These are phyloP conservation scores for Globisporangium rhizosaccharum DNA, from an alignment of 352 stramenopile species.

Conservation along the genomic window DNA sequence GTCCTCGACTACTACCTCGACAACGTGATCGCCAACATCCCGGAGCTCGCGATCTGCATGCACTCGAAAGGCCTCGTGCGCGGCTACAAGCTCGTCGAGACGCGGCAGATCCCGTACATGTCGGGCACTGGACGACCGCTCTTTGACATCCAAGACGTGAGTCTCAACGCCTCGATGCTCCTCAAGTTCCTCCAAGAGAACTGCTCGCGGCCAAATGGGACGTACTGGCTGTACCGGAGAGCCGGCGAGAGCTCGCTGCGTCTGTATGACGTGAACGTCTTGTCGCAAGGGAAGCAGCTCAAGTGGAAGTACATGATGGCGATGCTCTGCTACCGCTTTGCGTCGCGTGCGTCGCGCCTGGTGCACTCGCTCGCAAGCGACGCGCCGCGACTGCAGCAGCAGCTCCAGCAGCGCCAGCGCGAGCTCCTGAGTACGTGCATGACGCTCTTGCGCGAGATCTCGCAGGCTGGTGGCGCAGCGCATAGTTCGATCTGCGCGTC, in stretches of 20 bases:
- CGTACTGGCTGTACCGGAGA: conserved; percentile 80
- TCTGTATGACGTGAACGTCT: conserved; percentile 78
- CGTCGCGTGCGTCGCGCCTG: conserved; percentile 59
- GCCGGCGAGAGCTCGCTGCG: conserved; percentile 74
- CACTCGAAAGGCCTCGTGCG: conserved; percentile 81
- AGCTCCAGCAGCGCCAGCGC: conserved; percentile 67
- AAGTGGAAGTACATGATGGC: conserved; percentile 92
- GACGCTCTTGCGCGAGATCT: conserved; percentile 66
- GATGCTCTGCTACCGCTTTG: conserved; percentile 86
- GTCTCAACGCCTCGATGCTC: conserved; percentile 82
- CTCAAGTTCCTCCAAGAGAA: conserved; percentile 86
- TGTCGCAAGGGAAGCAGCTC: conserved; percentile 77
- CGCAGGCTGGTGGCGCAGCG: conserved; percentile 41
- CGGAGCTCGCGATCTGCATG: conserved; percentile 82
- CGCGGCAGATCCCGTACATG: conserved; percentile 78
- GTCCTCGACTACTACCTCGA: conserved; percentile 86
- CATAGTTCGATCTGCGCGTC: conserved; percentile 78
- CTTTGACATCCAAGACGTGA: conserved; percentile 84
- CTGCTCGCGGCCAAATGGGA: conserved; percentile 74
- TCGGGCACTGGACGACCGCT: conserved; percentile 47
- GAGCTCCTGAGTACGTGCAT: conserved; percentile 76
- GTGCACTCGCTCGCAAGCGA: conserved; percentile 53
- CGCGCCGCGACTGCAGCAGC: conserved; percentile 46
- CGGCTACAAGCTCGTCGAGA: conserved; percentile 83
- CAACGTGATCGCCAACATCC: conserved; percentile 86